These are phyloP conservation scores for Musa schizocarpa DNA, from an alignment of 176 grass and related monocot genomes.

Conservation along the genomic window DNA sequence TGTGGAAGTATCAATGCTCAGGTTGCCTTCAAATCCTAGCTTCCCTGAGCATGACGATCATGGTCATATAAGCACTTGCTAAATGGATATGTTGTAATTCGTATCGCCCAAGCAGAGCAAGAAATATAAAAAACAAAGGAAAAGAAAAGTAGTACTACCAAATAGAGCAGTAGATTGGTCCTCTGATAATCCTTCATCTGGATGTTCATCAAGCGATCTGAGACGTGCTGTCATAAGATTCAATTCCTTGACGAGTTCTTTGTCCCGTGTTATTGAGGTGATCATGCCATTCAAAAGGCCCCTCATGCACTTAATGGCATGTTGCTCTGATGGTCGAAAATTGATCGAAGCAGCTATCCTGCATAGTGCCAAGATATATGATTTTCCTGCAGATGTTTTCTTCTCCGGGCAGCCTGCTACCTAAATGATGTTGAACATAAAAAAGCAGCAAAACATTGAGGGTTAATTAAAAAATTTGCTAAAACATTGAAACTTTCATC, in stretches of 20 bases:
- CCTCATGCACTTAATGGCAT: conserved; percentile 78
- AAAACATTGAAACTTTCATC: too few relatives aligned
- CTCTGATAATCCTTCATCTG: conserved; percentile 45
- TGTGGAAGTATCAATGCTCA: conserved; percentile 32
- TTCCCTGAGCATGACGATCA: conserved; percentile 35
- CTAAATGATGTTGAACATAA: conserved; percentile 38
- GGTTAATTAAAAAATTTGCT: not conserved
- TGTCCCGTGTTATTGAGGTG: conserved; percentile 36
- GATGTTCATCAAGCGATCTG: conserved; percentile 48
- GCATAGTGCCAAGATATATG: conserved; percentile 57
- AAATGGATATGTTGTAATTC: not conserved
- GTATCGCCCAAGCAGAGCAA: not conserved
- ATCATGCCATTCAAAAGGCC: conserved; percentile 44
- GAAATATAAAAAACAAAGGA: not conserved
- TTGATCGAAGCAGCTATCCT: conserved; percentile 45
- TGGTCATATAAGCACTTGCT: not conserved
- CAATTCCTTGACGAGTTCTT: conserved; percentile 62
- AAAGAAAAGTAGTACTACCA: conserved; percentile 25
- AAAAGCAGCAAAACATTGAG: not conserved
- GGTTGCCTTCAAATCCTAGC: conserved; percentile 45
- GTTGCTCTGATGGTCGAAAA: conserved; percentile 68
- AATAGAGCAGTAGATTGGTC: conserved; percentile 46
- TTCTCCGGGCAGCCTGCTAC: conserved; percentile 58
- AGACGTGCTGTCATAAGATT: conserved; percentile 57
- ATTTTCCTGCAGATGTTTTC: conserved; percentile 63